A percentile compares a stretch with the other conserved stretches of the same genome.
Conservation (phyloP, 2,329 filamentous ascomycete genomes). For the Aspergillus novofumigatus region DNA sequence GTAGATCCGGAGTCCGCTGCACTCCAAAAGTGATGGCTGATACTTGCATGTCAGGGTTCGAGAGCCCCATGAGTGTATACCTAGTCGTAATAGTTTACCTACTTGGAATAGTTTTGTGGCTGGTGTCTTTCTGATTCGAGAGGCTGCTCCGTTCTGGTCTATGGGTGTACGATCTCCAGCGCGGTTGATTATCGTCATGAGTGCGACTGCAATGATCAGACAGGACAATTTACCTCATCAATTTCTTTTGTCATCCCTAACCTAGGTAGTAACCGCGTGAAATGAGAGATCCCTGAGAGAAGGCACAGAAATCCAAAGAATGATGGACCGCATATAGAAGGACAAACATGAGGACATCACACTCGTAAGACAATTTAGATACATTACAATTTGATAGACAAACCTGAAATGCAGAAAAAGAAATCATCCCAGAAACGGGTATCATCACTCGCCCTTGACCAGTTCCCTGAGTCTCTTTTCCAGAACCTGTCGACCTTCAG, state of each 20-base stretch:
- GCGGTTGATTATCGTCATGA: neutral
- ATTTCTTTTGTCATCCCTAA: neutral
- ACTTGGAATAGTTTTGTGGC: neutral
- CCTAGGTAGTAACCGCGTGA: neutral
- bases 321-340: neutral
- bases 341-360: neutral
- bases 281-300: neutral
- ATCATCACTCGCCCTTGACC: conserved; percentile 38
- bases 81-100: neutral
- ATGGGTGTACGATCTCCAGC: neutral
- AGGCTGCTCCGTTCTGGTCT: neutral
- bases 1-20: neutral
- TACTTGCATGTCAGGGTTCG: neutral
- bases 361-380: neutral
- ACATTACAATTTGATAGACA: neutral
- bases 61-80: neutral
- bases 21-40: neutral
- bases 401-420: neutral
- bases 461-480: conserved; percentile 74
- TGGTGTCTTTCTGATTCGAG: neutral
- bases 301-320: neutral
- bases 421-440: neutral
- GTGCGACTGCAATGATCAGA: neutral
- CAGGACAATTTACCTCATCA: neutral
- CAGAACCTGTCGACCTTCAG: conserved; percentile 67